Base-by-base conservation (phyloP, 441 rosid species). In the Monsonia emarginata region DNA sequence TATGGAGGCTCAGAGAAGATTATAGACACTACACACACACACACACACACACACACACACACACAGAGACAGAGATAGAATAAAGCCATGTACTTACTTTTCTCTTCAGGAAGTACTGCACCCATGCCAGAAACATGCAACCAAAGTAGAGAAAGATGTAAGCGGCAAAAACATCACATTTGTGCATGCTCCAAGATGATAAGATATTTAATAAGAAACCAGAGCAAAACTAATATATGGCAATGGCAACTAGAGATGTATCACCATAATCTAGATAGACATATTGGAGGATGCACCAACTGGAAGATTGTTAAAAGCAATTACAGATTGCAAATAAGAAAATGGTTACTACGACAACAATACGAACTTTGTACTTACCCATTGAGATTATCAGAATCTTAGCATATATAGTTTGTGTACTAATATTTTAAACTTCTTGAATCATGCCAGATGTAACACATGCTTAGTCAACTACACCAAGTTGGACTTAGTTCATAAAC, bases 71-170 rank as follows among this genome's bases (percentile, higher is more conserved):
- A 9, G 68, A 8, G 64, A 46, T 36, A 69, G 42, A 56, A 19
- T 9, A 52, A 62, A 64, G 71, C 65, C 71, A 61, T 34, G 60
- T 72, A 74, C 98, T 87, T 87, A 94, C 98, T 88, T 82, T 76
- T 79, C 69, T 94, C 98, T 82, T 87, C 87, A 2, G 93, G 93
- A 77, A 94, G 87, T 70, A 85, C 97, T 94, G 95, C 80, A 72
- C 44, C 74, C 83, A 74, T 21, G 25, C 65, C 61, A 50, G 46
- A 68, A 71, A 68, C 81, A 84, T 75, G 84, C 80, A 75, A 61
- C 54, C 71, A 75, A 69, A 63, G 31, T 56, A 72, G 65, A 74
- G 66, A 70, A 44, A 63, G 31, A 68, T 46, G 61, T 56, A 56
- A 56, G 61, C 30, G 28, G 13, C 61, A 56, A 56, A 48, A 48